Evolutionary conservation across 2,329 filamentous ascomycete species (phyloP).

Genomic region (Corinectria fuckeliana): DNA sequence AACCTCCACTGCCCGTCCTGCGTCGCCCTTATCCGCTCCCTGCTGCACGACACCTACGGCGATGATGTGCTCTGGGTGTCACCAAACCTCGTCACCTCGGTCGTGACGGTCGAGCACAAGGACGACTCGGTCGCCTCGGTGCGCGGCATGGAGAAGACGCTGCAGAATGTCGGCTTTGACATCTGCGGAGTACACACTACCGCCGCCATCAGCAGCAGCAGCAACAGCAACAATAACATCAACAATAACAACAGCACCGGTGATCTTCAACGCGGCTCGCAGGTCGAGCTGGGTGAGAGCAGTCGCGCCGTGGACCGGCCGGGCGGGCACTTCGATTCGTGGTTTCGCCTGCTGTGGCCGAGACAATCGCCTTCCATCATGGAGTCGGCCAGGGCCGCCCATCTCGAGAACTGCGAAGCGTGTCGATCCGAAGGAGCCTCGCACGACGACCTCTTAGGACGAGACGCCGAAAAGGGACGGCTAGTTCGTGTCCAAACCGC

Average conservation of each 20-base stretch:
- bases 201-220: conserved; percentile 40
- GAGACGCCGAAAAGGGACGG: conserved; percentile 15
- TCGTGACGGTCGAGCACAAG: conserved; percentile 66
- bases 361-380: conserved; percentile 32
- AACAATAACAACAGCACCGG: conserved; percentile 39
- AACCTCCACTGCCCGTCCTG: conserved; percentile 84
- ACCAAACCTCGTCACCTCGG: conserved; percentile 74
- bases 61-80: conserved; percentile 64
- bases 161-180: conserved; percentile 66
- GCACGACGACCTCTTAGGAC: neutral
- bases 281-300: conserved; percentile 32
- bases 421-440: conserved; percentile 36
- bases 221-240: too few relatives aligned
- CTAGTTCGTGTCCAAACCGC: conserved; percentile 17
- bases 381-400: conserved; percentile 38
- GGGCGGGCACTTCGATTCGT: conserved; percentile 37
- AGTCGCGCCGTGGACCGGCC: conserved; percentile 29
- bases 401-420: conserved; percentile 48
- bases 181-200: conserved; percentile 56
- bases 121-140: conserved; percentile 50
- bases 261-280: conserved; percentile 35
- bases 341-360: conserved; percentile 42
- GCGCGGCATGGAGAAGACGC: conserved; percentile 52
- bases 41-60: conserved; percentile 56
- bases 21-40: conserved; percentile 68